These are phyloP conservation scores for Mrakia frigida DNA, from an alignment of 768 basidiomycete genomes.

Conservation along the genomic window DNA sequence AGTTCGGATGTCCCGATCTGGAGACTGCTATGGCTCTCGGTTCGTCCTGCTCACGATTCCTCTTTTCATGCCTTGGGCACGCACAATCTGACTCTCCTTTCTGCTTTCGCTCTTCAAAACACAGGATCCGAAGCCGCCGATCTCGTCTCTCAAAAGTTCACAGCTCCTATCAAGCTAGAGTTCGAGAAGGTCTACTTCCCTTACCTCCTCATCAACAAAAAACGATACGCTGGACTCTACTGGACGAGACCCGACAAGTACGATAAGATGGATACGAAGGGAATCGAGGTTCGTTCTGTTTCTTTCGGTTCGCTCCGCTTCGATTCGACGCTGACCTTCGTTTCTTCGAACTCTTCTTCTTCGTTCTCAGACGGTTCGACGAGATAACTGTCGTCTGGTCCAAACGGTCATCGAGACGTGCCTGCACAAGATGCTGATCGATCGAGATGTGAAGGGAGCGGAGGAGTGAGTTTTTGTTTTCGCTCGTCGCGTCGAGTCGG, in stretches of 20 bases:
- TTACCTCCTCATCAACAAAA: conserved; percentile 95
- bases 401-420: conserved; percentile 98
- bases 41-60: conserved; percentile 43
- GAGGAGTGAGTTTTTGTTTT: conserved; percentile 65
- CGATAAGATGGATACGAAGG: conserved; percentile 99
- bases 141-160: conserved; percentile 81
- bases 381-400: conserved; percentile 97
- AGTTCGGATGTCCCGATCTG: conserved; percentile 85
- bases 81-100: not conserved
- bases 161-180: conserved; percentile 95
- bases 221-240: conserved; percentile 95
- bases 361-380: conserved; percentile 73
- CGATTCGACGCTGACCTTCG: not conserved
- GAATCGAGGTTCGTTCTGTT: conserved; percentile 71
- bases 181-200: conserved; percentile 99
- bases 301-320: not conserved
- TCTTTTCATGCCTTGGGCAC: not conserved
- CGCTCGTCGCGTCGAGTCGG: not conserved
- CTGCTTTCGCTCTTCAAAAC: conserved; percentile 17
- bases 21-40: conserved; percentile 84
- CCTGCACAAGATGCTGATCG: conserved; percentile 93
- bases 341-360: conserved; percentile 10
- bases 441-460: conserved; percentile 86
- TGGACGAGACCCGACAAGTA: conserved; percentile 95
- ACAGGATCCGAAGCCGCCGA: conserved; percentile 87